These are phyloP conservation scores for Coemansia sp. DNA, from an alignment of 371 early-diverging fungal species.

Conservation along the genomic window DNA sequence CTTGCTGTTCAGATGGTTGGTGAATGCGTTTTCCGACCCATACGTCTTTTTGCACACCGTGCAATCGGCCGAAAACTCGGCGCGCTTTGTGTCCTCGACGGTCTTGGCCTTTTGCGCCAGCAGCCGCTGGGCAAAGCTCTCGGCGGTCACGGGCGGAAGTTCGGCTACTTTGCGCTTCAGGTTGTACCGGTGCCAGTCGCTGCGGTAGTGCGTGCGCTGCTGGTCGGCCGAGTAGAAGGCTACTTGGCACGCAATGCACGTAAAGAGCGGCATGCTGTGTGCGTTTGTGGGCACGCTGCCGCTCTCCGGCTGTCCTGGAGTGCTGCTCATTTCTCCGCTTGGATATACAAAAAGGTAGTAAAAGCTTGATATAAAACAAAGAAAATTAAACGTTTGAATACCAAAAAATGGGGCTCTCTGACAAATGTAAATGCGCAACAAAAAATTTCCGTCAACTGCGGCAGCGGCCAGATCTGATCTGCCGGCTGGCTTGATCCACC, in stretches of 20 bases:
- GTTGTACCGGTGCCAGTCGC: constrained; percentile 98
- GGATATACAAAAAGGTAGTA: not conserved
- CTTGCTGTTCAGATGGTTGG: constrained; percentile 84
- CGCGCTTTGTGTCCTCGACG: constrained; percentile 39
- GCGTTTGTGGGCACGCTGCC: constrained; percentile 38
- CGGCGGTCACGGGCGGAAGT: constrained; percentile 76
- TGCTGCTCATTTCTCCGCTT: constrained; percentile 1
- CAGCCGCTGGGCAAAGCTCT: constrained; percentile 77
- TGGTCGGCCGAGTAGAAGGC: constrained; percentile 78
- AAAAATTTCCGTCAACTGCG: not conserved
- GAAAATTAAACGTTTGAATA: not conserved
- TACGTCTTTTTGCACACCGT: constrained; percentile 65
- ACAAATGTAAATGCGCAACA: not conserved
- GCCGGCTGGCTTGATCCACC: not conserved
- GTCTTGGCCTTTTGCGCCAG: constrained; percentile 57
- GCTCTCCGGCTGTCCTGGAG: not conserved
- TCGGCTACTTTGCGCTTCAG: constrained; percentile 90
- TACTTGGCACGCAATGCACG: constrained; percentile 85
- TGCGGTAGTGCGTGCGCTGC: constrained; percentile 87
- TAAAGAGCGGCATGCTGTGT: constrained; percentile 55
- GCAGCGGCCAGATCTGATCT: not conserved
- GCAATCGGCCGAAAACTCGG: constrained; percentile 50
- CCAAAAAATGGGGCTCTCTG: not conserved
- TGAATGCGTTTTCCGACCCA: constrained; percentile 76
- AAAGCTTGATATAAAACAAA: not conserved